Conservation (phyloP, 345 rosid genomes). For the Aquilaria malaccensis region DNA sequence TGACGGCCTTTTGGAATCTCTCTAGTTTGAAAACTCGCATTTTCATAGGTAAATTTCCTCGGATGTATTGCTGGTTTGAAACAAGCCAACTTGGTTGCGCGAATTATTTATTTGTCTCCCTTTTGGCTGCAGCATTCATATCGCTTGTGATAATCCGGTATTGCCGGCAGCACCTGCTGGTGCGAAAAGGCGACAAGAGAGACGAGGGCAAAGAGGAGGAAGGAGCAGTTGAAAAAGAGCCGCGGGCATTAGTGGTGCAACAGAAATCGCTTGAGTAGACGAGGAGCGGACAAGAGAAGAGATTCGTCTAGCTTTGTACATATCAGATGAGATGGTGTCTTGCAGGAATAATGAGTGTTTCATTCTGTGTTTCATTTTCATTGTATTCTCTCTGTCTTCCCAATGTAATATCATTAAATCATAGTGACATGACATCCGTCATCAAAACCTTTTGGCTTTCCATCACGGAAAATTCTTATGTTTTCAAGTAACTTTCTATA, state of each 20-base stretch:
- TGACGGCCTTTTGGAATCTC: slow-evolving; percentile 86
- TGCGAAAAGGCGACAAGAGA: slow-evolving; percentile 24
- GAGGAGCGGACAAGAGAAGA: too few relatives aligned
- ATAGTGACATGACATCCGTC: too few relatives aligned
- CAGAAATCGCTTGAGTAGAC: too few relatives aligned
- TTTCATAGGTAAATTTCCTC: slow-evolving; percentile 41
- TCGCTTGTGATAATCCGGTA: slow-evolving; percentile 58
- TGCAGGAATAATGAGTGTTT: too few relatives aligned
- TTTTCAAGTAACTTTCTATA: too few relatives aligned
- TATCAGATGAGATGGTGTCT: too few relatives aligned
- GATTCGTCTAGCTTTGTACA: too few relatives aligned
- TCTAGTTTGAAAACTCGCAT: slow-evolving; percentile 76
- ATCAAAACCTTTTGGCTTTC: too few relatives aligned
- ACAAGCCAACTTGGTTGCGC: background rate
- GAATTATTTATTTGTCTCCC: background rate
- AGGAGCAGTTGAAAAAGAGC: slow-evolving; percentile 17
- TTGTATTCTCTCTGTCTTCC: too few relatives aligned
- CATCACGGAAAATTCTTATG: too few relatives aligned
- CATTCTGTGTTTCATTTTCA: too few relatives aligned
- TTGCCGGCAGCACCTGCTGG: slow-evolving; percentile 41
- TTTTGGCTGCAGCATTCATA: slow-evolving; percentile 63
- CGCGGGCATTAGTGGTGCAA: slow-evolving; percentile 38
- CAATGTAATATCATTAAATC: too few relatives aligned
- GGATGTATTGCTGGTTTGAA: background rate
- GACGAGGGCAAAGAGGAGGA: slow-evolving; percentile 24